Percentiles rank a stretch among this genome's conserved stretches.
phyloP scores from a whole-genome alignment of 768 basidiomycete genomes.

The Boletus eberwhitei region DNA sequence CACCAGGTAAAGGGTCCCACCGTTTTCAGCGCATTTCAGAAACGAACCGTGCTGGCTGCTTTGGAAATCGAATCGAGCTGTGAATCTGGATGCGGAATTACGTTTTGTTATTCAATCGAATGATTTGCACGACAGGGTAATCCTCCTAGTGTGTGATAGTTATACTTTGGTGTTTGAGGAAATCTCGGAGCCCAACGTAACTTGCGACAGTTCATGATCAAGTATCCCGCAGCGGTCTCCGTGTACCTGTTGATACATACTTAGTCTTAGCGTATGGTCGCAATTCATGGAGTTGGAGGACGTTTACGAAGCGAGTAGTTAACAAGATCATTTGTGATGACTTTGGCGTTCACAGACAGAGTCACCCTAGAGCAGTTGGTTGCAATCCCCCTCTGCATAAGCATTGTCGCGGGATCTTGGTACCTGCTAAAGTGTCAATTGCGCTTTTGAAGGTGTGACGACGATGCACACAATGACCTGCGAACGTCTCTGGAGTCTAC shows the following conservation, averaged over 20 bases:
- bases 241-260: background rate
- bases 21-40: background rate
- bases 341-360: background rate
- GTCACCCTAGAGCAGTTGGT: background rate
- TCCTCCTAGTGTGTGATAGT: background rate
- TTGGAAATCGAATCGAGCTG: conserved; percentile 3
- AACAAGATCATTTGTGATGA: background rate
- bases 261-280: background rate
- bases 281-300: background rate
- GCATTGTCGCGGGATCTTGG: background rate
- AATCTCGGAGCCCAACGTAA: background rate
- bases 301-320: background rate
- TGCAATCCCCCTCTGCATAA: background rate
- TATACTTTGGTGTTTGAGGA: background rate
- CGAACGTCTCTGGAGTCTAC: background rate
- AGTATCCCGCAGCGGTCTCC: background rate
- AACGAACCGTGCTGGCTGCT: conserved; percentile 4
- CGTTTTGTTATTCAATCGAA: background rate
- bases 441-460: background rate
- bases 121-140: conserved; percentile 5
- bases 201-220: background rate
- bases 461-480: background rate
- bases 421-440: background rate
- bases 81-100: background rate
- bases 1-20: background rate